Base-by-base conservation (phyloP, 345 rosid species). In the Populus ilicifolia region DNA sequence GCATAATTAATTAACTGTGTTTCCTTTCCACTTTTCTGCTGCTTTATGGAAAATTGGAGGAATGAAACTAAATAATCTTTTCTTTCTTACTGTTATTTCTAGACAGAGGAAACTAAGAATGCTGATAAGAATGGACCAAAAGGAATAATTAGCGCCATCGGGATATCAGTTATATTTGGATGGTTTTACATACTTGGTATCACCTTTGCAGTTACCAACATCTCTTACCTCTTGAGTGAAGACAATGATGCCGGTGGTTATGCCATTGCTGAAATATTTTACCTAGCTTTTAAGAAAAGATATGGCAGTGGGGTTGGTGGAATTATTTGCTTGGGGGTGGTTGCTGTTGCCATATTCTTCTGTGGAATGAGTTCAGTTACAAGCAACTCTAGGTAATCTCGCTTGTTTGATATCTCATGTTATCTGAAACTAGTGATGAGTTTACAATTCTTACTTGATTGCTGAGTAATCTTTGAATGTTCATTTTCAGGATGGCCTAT, bases 311-410 rank as follows among this genome's bases (percentile, higher is more conserved):
- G 98, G 67, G 85, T 83, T 35, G 98, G 97, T 14, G 99, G 99
- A 68, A 91, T 95, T 69, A 39, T 92, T 70, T 95, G 98, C 85
- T 82, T 95, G 75, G 99, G 97, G 48, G 83, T 95, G 29, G 90
- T 92, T 75, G 96, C 90, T 3, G 78, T 93, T n/a, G 98, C 98
- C 81, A 90, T 95, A 70, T 95, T 95, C 69, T 95, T 93, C 89
- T 95, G 99, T 69, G 99, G 98, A 74, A 95, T 95, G 99, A 92
- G 99, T 77, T 93, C 96, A 2, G 83, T 95, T 27, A 95, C 99
- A 59, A 95, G 99, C 88, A 95, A 95, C 80, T 93, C 99, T 63
- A 92, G 97, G 98, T 91, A 81, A 16, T 48, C 54, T 48, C n/a
- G 18, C 56, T 46, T 74, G 21, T 44, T 75, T 36, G 36, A 17